Conservation (phyloP, 306 rosid genomes). For the Inga laurina region DNA sequence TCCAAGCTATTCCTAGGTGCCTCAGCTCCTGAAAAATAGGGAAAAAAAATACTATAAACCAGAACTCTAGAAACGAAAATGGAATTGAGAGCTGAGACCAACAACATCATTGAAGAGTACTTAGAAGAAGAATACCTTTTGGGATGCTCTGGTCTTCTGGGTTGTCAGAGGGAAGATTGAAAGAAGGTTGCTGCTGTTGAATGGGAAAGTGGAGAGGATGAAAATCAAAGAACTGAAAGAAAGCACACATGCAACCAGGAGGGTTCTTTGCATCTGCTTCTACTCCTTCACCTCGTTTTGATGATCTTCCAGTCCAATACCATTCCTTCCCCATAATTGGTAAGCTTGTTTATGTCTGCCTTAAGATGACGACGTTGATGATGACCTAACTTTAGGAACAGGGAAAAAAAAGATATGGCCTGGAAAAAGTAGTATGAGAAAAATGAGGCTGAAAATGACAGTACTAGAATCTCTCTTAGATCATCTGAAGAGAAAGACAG, state of each 20-base stretch:
- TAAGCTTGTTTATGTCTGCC: neutral
- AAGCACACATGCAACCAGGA: slow-evolving; percentile 85
- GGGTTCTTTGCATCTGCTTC: slow-evolving; percentile 33
- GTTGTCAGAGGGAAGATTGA: slow-evolving; percentile 36
- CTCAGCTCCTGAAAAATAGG: slow-evolving; percentile 57
- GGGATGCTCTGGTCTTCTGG: slow-evolving; percentile 40
- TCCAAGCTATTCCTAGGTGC: slow-evolving; percentile 89
- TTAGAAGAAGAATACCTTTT: slow-evolving; percentile 47
- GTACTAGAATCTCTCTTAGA: slow-evolving; percentile 18
- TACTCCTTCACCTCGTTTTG: slow-evolving; percentile 46
- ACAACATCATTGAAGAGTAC: neutral
- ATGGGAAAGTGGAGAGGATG: slow-evolving; percentile 60
- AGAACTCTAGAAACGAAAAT: neutral
- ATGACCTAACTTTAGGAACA: slow-evolving; percentile 3
- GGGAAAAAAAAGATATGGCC: slow-evolving; percentile 7
- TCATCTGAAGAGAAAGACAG: neutral
- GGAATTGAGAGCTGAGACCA: neutral
- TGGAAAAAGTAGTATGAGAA: slow-evolving; percentile 22
- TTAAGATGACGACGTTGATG: neutral
- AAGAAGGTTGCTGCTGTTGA: slow-evolving; percentile 47
- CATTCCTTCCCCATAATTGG: slow-evolving; percentile 73
- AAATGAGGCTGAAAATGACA: slow-evolving; percentile 57
- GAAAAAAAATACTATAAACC: slow-evolving; percentile 31
- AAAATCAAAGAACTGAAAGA: slow-evolving; percentile 86
- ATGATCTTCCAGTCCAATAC: slow-evolving; percentile 61